Base-by-base conservation (phyloP, 2,329 filamentous ascomycete species). In the Ceratocystis papillata region DNA sequence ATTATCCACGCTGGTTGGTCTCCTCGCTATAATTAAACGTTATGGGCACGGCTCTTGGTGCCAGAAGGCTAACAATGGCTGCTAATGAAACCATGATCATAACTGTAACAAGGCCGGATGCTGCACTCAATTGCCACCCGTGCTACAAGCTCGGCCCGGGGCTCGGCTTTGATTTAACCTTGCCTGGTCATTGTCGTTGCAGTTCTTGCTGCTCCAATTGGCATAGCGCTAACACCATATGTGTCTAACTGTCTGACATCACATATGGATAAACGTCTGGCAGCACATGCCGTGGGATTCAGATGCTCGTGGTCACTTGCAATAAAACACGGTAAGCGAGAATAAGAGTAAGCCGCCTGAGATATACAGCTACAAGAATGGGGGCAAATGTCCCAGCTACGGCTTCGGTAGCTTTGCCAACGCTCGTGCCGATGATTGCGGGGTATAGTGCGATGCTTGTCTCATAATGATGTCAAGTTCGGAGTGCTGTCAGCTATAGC, bases 211-310 rank as follows among this genome's bases (percentile, higher is more conserved):
- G 53, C 30, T 33, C 70, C 73, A 6, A 70, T 72, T 1, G 71
- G 74, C 10, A 72, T 1, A 73, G 77, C 44, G 77, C 79, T 1
- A 81, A 79, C 66, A 79, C 79, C 70, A 77, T 83, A 70, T 83
- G 81, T 77, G 74, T 72, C 45, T 80, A 83, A 73, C 78, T 81
- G n/a, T 73, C 75, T 64, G 80, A 76, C 74, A 81, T 82, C 70
- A 80, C 81, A 72, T 82, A 80, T 70, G 85, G 84, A 64, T 93
- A 91, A 72, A 84, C 83, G 1, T 85, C 87, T 1, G 83, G 86
- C 45, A 85, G 77, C 63, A 77, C 79, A 2, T 79, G 83, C 17
- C 81, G 80, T 62, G 77, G 75, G 67, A 82, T 84, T 64, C 73
- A 75, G 25, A 73, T 83, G 64, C 81, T 81, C 59, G 73, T 81